A percentile compares a stretch with the other conserved stretches of the same genome.
Evolutionary conservation across 192 early-diverging fungal genomes (phyloP).

Genomic region (Coemansia sp.): DNA sequence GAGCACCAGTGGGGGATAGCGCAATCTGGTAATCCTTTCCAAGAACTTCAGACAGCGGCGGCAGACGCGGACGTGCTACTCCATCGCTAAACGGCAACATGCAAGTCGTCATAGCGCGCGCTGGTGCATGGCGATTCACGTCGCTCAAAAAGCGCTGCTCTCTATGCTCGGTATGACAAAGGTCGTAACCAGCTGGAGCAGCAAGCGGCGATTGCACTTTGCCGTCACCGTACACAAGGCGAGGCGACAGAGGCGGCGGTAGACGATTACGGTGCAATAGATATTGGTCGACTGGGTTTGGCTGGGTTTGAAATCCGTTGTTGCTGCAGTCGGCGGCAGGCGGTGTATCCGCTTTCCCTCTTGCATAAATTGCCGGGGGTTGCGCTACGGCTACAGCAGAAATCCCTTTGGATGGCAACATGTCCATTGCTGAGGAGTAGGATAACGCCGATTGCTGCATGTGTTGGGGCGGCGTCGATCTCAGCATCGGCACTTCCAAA

Average conservation of each 20-base stretch:
- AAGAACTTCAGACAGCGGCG: slow-evolving; percentile 45
- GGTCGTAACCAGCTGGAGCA: not conserved
- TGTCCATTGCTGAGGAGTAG: slow-evolving; percentile 25
- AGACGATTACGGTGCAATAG: not conserved
- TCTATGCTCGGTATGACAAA: not conserved
- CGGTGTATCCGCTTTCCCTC: slow-evolving; percentile 25
- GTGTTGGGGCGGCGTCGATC: slow-evolving; percentile 53
- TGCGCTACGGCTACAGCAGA: slow-evolving; percentile 14
- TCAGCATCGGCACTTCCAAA: slow-evolving; percentile 10
- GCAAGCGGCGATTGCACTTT: not conserved
- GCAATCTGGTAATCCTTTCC: slow-evolving; percentile 44
- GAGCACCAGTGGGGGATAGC: slow-evolving; percentile 15
- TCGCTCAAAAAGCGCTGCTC: not conserved
- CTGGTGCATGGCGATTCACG: not conserved
- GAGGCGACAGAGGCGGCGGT: not conserved
- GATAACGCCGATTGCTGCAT: slow-evolving; percentile 47
- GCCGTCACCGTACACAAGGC: not conserved
- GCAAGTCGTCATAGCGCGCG: slow-evolving; percentile 1
- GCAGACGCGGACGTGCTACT: slow-evolving; percentile 34
- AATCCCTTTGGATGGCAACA: slow-evolving; percentile 20
- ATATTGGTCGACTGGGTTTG: not conserved
- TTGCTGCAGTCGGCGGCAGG: slow-evolving; percentile 12
- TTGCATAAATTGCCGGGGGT: slow-evolving; percentile 51
- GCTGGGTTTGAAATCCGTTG: slow-evolving; percentile 10
- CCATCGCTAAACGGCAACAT: slow-evolving; percentile 44